Evolutionary conservation across 1,284 basidiomycete genomes (phyloP).

Genomic region (Apiotrichum mycotoxinovorans): DNA sequence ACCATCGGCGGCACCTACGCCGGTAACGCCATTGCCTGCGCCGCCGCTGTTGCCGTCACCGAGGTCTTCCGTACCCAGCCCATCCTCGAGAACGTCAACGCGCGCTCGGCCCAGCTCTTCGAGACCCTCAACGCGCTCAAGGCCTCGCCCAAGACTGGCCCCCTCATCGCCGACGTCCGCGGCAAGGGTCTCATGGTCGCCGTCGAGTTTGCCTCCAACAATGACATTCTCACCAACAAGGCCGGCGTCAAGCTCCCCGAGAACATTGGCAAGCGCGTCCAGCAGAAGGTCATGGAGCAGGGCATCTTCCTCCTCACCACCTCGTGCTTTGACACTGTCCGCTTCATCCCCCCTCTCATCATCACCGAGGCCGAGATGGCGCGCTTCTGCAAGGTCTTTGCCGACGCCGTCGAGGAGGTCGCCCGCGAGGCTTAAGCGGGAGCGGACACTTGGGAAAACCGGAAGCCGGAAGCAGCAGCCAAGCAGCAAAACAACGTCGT

Average conservation of each 20-base stretch:
- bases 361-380: slow-evolving; percentile 62
- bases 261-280: slow-evolving; percentile 68
- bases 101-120: slow-evolving; percentile 71
- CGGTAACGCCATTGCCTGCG: slow-evolving; percentile 83
- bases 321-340: slow-evolving; percentile 50
- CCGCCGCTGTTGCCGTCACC: slow-evolving; percentile 75
- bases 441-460: not conserved
- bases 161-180: slow-evolving; percentile 52
- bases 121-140: slow-evolving; percentile 54
- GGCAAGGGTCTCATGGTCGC: slow-evolving; percentile 52
- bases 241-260: slow-evolving; percentile 55
- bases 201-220: slow-evolving; percentile 34
- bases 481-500: too few species aligned
- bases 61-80: slow-evolving; percentile 74
- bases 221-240: slow-evolving; percentile 30
- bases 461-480: not conserved
- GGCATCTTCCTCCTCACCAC: slow-evolving; percentile 64
- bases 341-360: slow-evolving; percentile 70
- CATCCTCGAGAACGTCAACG: slow-evolving; percentile 71
- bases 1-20: slow-evolving; percentile 87
- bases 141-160: slow-evolving; percentile 51
- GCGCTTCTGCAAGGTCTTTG: slow-evolving; percentile 61
- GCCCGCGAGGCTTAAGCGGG: slow-evolving; percentile 55
- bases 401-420: slow-evolving; percentile 62
- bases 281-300: slow-evolving; percentile 75